These are phyloP conservation scores for Kuraishia floccosa DNA, from an alignment of 805 yeast species.

Conservation along the genomic window DNA sequence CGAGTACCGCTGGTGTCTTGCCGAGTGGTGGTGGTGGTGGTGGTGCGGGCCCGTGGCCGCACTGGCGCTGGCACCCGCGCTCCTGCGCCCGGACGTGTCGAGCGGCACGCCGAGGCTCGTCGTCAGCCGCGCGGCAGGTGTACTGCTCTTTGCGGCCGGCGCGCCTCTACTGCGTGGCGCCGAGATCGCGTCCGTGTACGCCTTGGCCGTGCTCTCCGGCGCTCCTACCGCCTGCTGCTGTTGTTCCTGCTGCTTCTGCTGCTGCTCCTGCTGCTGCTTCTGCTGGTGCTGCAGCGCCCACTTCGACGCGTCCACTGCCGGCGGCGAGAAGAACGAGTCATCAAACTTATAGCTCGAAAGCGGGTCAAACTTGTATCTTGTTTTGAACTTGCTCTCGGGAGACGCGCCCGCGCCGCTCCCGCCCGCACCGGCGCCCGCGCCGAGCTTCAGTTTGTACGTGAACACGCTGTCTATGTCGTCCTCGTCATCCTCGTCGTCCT, in stretches of 20 bases:
- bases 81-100: no score
- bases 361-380: slow-evolving; percentile 7
- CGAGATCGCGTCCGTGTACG: no score
- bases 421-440: not conserved
- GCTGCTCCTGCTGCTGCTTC: not conserved
- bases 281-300: not conserved
- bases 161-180: no score
- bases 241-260: not conserved
- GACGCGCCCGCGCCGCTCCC: not conserved
- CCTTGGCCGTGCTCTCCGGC: not conserved
- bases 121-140: no score
- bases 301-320: not conserved
- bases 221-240: not conserved
- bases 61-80: not conserved
- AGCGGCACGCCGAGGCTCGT: no score
- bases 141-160: not conserved
- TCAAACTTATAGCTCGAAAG: slow-evolving; percentile 5
- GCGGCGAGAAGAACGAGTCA: slow-evolving; percentile 6
- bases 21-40: slow-evolving; percentile 15
- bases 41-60: not conserved
- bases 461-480: slow-evolving; percentile 4
- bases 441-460: slow-evolving; percentile 3
- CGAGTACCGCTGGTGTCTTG: no score
- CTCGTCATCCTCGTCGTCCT: slow-evolving; percentile 4
- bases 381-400: slow-evolving; percentile 1